A percentile compares a stretch with the other conserved stretches of the same genome.
Evolutionary conservation across 2,329 filamentous ascomycete genomes (phyloP).

Genomic region (Xylariaceae sp.): DNA sequence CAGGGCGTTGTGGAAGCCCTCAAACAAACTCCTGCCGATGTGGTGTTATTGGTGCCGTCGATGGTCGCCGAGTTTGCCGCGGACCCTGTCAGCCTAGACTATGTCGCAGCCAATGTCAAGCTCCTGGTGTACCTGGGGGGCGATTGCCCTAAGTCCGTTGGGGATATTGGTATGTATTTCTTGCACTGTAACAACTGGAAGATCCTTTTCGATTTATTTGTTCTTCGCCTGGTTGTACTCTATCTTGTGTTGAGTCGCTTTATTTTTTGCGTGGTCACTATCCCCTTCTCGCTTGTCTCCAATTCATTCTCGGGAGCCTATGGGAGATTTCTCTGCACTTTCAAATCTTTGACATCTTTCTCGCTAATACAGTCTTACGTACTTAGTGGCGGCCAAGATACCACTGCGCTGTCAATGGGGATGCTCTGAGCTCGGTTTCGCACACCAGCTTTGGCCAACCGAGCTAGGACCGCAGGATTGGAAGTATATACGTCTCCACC

Average conservation of each 20-base stretch:
- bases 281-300: too few relatives aligned
- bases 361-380: constrained; percentile 22
- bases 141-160: constrained; percentile 32
- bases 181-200: neutral
- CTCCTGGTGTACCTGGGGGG: constrained; percentile 35
- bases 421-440: constrained; percentile 30
- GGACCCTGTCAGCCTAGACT: constrained; percentile 26
- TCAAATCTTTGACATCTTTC: constrained; percentile 28
- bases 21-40: constrained; percentile 26
- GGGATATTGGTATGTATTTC: constrained; percentile 23
- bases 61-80: constrained; percentile 33
- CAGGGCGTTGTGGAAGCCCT: constrained; percentile 28
- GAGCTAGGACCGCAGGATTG: constrained; percentile 23
- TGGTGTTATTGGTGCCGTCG: constrained; percentile 32
- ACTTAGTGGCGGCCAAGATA: constrained; percentile 32
- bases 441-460: constrained; percentile 17
- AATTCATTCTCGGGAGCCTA: too few relatives aligned
- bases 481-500: constrained; percentile 33
- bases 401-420: constrained; percentile 32
- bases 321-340: constrained; percentile 20
- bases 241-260: too few relatives aligned
- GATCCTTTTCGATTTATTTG: neutral
- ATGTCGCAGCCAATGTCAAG: constrained; percentile 28
- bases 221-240: too few relatives aligned
- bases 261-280: too few relatives aligned